These are phyloP conservation scores for Picochlorum sp. DNA, from an alignment of 139 green algal species.

Conservation along the genomic window DNA sequence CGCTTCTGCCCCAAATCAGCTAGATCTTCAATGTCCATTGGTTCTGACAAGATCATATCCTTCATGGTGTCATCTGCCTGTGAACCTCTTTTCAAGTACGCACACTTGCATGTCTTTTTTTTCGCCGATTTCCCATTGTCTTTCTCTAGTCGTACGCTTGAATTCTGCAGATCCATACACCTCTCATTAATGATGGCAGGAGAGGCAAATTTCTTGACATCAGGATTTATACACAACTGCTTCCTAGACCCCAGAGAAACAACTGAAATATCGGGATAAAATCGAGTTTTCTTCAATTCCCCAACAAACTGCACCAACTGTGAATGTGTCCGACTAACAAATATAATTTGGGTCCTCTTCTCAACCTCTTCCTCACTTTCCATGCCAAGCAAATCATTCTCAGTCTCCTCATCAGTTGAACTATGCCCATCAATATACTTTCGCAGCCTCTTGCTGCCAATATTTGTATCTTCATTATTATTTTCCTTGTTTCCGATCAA, in stretches of 20 bases:
- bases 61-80: slow-evolving; percentile 15
- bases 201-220: slow-evolving; percentile 39
- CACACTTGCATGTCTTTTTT: slow-evolving; percentile 16
- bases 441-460: background rate
- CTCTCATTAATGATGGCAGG: slow-evolving; percentile 71
- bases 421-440: background rate
- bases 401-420: slow-evolving; percentile 4
- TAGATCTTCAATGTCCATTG: slow-evolving; percentile 92
- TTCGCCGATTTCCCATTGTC: background rate
- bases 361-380: slow-evolving; percentile 7
- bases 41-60: slow-evolving; percentile 43
- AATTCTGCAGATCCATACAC: slow-evolving; percentile 77
- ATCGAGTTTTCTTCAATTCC: slow-evolving; percentile 65
- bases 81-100: slow-evolving; percentile 16
- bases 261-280: slow-evolving; percentile 44
- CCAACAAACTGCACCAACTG: slow-evolving; percentile 85
- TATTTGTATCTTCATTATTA: background rate
- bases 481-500: slow-evolving; percentile 11
- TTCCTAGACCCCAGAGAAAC: slow-evolving; percentile 57
- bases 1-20: slow-evolving; percentile 30
- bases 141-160: slow-evolving; percentile 7
- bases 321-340: slow-evolving; percentile 90
- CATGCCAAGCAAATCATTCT: background rate
- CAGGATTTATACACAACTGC: slow-evolving; percentile 82
- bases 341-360: slow-evolving; percentile 70